Evolutionary conservation across 2,329 filamentous ascomycete species (phyloP), one percentile per base, ranked within the genome.

Genomic region (Pestalotiopsis sp.): DNA sequence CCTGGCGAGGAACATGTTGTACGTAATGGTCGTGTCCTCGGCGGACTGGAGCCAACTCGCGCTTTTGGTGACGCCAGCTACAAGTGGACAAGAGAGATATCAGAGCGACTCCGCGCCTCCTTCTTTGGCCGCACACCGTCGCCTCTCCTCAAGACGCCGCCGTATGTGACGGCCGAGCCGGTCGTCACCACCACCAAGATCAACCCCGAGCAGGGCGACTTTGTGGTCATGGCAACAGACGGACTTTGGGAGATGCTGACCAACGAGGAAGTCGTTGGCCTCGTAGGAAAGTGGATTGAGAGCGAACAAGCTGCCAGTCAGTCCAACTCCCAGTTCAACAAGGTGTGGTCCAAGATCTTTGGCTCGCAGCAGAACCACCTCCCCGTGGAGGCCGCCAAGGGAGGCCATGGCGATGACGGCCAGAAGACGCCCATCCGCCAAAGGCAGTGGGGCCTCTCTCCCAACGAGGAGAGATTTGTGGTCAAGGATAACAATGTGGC

Each of bases 221-320:
- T 99, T 75, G 86, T 99, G 13, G 95, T 99, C 70, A 91, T 99
- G 86, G 96, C 96, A 25, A 98, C 96, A 0, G 96, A 99, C 78
- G 96, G 96, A 3, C 86, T 99, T 0, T 99, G 96, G 96, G 96
- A 99, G 82, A 98, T 98, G 96, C 86, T 99, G 70, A 98, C 94
- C 62, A 99, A 98, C 76, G 96, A 99, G 78, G 96, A 99, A 83
- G 96, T 98, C 1, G 93, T 99, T 64, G 96, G 96, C 0, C 88
- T 99, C 2, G 96, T 99, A 4, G 97, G 95, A 17, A 94, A 97
- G 80, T 99, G 96, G 96, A 90, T 99, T 62, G 96, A 99, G 79
- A 90, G 89, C 25, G 59, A 62, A 36, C 92, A 98, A 78, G 83
- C 84, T 45, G 64, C 57, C 76, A 75, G 79, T 77, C 68, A 81